phyloP scores from a whole-genome alignment of 257 asterid species.

The Solanum appendiculatum region DNA sequence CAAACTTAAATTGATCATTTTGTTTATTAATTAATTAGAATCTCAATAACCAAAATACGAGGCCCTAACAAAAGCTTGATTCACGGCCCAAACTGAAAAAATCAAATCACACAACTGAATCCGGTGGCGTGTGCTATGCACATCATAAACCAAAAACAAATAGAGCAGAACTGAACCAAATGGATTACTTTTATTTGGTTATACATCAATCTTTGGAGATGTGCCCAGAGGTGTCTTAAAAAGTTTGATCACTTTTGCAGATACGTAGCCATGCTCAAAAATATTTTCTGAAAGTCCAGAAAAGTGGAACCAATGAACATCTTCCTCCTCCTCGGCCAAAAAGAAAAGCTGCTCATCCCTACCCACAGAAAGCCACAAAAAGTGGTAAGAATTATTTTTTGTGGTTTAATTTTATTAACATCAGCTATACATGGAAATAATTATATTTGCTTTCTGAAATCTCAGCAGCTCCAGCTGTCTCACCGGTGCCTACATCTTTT shows the following conservation, averaged over 20 bases:
- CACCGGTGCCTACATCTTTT: constrained; percentile 39
- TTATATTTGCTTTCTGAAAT: neutral
- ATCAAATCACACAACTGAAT: neutral
- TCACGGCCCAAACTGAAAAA: neutral
- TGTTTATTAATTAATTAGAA: neutral
- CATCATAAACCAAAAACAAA: neutral
- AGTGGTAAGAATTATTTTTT: constrained; percentile 21
- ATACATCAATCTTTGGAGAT: neutral
- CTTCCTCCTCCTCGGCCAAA: constrained; percentile 97
- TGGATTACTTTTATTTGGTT: neutral
- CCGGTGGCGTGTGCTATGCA: neutral
- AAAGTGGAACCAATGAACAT: constrained; percentile 83
- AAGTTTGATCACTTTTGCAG: constrained; percentile 28
- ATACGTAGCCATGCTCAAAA: constrained; percentile 98
- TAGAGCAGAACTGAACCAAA: neutral
- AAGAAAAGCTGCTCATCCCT: constrained; percentile 94
- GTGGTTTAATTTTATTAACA: neutral
- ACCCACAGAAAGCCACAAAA: constrained; percentile 90
- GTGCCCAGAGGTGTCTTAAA: neutral
- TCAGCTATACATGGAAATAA: neutral
- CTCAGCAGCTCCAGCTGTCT: constrained; percentile 41
- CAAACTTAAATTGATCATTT: neutral
- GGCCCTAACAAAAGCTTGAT: neutral
- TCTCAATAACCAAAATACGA: neutral
- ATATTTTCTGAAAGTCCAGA: constrained; percentile 82